Conservation (phyloP, 345 rosid genomes). For the Cardamine chenopodiifolia region DNA sequence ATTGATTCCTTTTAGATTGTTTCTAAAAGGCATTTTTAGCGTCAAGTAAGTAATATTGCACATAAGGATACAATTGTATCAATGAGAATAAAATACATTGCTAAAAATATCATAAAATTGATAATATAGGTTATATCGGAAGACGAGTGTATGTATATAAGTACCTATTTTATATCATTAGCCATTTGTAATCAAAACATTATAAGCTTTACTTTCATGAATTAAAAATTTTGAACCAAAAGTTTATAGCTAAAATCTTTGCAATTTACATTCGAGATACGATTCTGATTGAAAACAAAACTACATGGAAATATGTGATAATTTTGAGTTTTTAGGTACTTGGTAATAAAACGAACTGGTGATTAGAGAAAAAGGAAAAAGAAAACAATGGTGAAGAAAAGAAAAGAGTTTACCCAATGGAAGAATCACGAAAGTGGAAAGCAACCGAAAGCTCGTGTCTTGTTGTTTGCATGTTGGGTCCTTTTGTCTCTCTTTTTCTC, state of each 20-base stretch:
- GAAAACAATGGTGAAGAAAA: background rate
- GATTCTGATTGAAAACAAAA: background rate
- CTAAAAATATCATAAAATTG: background rate
- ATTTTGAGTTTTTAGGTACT: background rate
- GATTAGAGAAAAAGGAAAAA: background rate
- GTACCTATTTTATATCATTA: background rate
- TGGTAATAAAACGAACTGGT: background rate
- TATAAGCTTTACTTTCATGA: too few relatives aligned
- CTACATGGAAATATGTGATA: background rate
- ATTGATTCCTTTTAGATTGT: slow-evolving; percentile 1
- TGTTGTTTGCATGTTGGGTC: slow-evolving; percentile 43
- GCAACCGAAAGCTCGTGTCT: slow-evolving; percentile 43
- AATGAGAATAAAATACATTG: background rate
- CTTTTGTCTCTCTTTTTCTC: slow-evolving; percentile 42
- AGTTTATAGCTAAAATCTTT: background rate
- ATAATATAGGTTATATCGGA: background rate
- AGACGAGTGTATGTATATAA: background rate
- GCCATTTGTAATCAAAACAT: background rate
- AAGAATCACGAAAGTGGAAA: slow-evolving; percentile 45
- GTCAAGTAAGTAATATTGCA: background rate
- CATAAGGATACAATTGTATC: background rate
- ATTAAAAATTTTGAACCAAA: background rate
- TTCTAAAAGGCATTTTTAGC: background rate
- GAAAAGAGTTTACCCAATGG: slow-evolving; percentile 15
- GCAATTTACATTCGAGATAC: background rate